Evolutionary conservation across 768 basidiomycete genomes (phyloP), one percentile per base, ranked within the genome.

Genomic region (Collybia sordida): DNA sequence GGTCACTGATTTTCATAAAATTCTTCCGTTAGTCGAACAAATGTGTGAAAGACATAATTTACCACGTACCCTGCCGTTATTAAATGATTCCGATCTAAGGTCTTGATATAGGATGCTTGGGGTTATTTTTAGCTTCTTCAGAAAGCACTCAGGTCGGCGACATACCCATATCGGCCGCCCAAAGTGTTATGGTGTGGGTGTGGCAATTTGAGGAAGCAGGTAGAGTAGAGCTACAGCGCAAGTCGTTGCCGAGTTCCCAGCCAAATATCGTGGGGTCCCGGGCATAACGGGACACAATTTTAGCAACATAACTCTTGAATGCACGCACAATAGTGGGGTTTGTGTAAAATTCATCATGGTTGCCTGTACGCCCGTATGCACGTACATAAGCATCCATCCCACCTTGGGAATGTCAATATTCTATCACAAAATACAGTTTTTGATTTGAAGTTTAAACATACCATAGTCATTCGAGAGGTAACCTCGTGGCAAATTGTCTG

Each of bases 341-440:
- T 18, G 70, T 72, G 50, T 70, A 74, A 61, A 74, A 74, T 22
- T 58, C 53, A 48, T 73, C 72, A 43, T 73, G 72, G 1, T 62
- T 64, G 40, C 63, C 59, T 8, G 54, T 50, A 7, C 58, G 41
- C 11, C 55, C 42, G 40, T 67, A 67, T 37, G 63, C 61, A 5
- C 59, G 60, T 46, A 69, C 64, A 42, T 73, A 73, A 6, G 62
- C 55, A 51, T 73, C 72, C 61, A 73, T 71, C 6, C 72, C 72
- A 34, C 72, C 71, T 68, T n/a, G n/a, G 25, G 23, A 50, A 18
- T n/a, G n/a, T n/a, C n/a, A n/a, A 19, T 44, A 19, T n/a, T 21
- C 35, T 44, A 49, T 6, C 44, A 41, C 15, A 6, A 14, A 41
- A 2, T 4, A 14, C 15, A 7, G 31, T 3, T 11, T 3, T 31